Evolutionary conservation across 2,329 filamentous ascomycete species (phyloP), one percentile per base, ranked within the genome.

Genomic region (Trichothecium roseum): DNA sequence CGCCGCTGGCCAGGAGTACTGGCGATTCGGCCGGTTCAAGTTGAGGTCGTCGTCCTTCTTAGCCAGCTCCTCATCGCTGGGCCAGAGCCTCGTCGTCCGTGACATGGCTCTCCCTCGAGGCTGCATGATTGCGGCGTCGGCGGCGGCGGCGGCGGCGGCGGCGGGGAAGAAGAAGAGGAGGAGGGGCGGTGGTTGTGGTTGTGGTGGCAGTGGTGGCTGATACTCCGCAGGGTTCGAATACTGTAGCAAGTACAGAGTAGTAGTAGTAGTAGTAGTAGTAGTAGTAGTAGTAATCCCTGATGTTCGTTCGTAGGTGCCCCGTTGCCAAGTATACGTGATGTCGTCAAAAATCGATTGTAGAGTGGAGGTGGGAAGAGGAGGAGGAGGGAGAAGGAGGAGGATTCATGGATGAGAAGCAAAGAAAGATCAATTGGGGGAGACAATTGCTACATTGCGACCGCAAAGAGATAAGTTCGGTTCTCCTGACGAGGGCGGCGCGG

Each of bases 31-130:
- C 10, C 37, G 20, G 24, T 45, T 43, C 18, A 40, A 31, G 17
- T 24, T 24, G 20, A 7, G 61, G 50, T 78, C 72, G 50, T 78
- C 73, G 50, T 76, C 64, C 55, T 74, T 77, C 55, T 78, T 78
- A 35, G 65, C 68, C 52, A 73, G 57, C 45, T 73, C 69, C 45
- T 73, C 70, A 44, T 74, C 66, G 48, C 58, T 64, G 39, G 64
- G 51, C 54, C 69, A 71, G 36, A 68, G 52, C 6, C 20, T 6
- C 6, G 20, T 24, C 10, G 20, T 24, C 40, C 60, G 53, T 32
- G 52, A 49, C 37, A 46, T 39, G 32, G 54, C 43, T 42, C 52
- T 53, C 31, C 50, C 48, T 41, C 54, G 52, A 28, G 43, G 15
- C 20, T 24, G 20, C 20, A 24, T 24, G 20, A 38, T 39, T 20